Conservation (phyloP, 2,329 filamentous ascomycete genomes). For the Pyrenophora graminea region DNA sequence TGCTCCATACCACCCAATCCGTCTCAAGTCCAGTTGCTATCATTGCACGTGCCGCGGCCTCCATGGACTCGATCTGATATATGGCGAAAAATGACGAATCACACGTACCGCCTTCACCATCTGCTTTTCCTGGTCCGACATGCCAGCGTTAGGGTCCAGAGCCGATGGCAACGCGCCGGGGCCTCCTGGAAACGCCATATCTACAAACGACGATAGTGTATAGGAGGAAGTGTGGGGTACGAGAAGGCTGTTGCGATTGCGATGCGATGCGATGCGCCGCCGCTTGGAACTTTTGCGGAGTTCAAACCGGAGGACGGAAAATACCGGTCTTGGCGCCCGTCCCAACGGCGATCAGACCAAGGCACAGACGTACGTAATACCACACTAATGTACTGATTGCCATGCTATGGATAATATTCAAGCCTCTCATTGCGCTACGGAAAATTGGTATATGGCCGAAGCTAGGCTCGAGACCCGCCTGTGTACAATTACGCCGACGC, state of each 20-base stretch:
- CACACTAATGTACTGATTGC: not conserved
- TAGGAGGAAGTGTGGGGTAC: not conserved
- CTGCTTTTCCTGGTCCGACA: slow-evolving; percentile 52
- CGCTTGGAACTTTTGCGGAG: slow-evolving; percentile 41
- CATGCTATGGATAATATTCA: not conserved
- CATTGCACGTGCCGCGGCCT: no score
- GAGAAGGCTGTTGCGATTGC: slow-evolving; percentile 12
- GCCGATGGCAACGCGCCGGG: slow-evolving; percentile 29
- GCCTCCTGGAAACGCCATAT: slow-evolving; percentile 41
- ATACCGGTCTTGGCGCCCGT: slow-evolving; percentile 32
- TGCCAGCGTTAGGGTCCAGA: slow-evolving; percentile 44
- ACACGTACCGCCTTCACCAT: slow-evolving; percentile 53
- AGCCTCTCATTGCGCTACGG: slow-evolving; percentile 16
- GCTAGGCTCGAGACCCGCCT: slow-evolving; percentile 12
- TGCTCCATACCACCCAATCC: not conserved
- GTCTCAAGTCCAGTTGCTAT: no score
- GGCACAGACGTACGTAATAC: no score
- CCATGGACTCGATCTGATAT: not conserved
- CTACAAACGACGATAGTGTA: not conserved
- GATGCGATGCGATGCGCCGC: slow-evolving; percentile 10
- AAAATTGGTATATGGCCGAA: slow-evolving; percentile 11
- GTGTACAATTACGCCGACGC: slow-evolving; percentile 19
- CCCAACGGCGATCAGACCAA: not conserved
- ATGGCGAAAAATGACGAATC: not conserved
- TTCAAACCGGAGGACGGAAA: slow-evolving; percentile 39